A percentile compares a stretch with the other conserved stretches of the same genome.
phyloP scores from a whole-genome alignment of 1,284 basidiomycete species.

The Dichomitus squalens region DNA sequence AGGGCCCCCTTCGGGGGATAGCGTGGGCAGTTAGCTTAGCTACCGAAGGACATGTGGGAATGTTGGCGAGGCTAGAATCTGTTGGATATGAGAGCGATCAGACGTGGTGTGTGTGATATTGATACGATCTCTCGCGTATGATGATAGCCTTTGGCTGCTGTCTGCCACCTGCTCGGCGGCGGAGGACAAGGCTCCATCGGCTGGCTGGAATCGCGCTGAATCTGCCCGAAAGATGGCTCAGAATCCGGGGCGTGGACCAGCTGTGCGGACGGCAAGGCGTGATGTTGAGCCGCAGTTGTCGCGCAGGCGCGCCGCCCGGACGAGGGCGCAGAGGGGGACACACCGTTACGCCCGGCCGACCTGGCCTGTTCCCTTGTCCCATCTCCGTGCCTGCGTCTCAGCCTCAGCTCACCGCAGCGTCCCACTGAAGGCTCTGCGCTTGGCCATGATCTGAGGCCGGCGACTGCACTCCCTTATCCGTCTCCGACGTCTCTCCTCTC shows the following conservation, averaged over 20 bases:
- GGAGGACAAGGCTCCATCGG: too few species aligned
- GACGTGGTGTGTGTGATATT: background rate
- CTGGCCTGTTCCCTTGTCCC: background rate
- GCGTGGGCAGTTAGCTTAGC: background rate
- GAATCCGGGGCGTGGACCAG: too few species aligned
- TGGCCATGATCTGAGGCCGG: background rate
- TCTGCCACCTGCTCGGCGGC: too few species aligned
- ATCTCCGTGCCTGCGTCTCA: constrained; percentile 2
- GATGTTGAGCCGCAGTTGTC: background rate
- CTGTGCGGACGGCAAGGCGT: background rate
- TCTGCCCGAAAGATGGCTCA: too few species aligned
- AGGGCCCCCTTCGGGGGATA: background rate
- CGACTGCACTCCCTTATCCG: background rate
- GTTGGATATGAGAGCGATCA: constrained; percentile 1
- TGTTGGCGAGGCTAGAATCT: background rate
- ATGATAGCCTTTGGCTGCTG: too few species aligned
- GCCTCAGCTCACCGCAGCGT: constrained; percentile 9
- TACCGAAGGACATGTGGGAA: background rate
- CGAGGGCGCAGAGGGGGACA: background rate
- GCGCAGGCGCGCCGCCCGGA: background rate
- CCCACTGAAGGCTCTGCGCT: background rate
- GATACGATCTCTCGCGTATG: constrained; percentile 1
- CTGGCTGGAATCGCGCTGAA: too few species aligned
- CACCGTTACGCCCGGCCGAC: background rate
- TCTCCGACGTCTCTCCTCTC: background rate